Percentiles rank a stretch among this genome's conserved stretches.
Conservation (phyloP, 805 yeast genomes). For the Zygosaccharomyces bisporus region DNA sequence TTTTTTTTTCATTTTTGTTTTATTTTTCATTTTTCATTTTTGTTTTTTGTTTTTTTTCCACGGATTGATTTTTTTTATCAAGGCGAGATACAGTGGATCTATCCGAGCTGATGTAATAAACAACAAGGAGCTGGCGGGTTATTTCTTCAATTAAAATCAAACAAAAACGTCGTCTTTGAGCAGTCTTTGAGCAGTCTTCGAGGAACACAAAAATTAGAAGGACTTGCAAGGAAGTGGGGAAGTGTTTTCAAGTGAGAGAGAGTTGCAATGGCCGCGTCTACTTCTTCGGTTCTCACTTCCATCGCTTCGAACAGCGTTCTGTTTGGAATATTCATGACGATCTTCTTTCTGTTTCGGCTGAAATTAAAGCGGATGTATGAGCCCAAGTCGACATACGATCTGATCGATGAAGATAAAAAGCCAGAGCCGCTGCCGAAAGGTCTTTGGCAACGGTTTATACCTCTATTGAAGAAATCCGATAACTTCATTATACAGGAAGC, state of each 20-base stretch:
- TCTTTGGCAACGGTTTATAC: conserved; percentile 63
- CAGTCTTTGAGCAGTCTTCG: background rate
- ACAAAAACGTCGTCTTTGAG: no score
- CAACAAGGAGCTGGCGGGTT: conserved; percentile 1
- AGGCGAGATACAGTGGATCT: background rate
- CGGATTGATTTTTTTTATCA: background rate
- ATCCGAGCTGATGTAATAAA: background rate
- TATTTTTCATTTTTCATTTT: background rate
- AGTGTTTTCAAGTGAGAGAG: background rate
- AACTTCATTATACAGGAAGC: conserved; percentile 77
- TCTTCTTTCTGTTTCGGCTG: conserved; percentile 66
- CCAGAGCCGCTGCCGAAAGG: conserved; percentile 76
- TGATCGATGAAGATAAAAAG: conserved; percentile 55
- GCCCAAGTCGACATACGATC: conserved; percentile 67
- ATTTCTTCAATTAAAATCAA: background rate
- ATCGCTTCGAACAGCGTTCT: conserved; percentile 63
- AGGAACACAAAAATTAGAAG: background rate
- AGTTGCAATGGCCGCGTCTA: conserved; percentile 10
- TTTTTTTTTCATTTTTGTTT: background rate
- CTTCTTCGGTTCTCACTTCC: conserved; percentile 68
- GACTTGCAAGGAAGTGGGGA: background rate
- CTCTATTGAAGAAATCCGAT: conserved; percentile 62
- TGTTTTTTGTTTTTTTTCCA: no score
- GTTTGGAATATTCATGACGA: conserved; percentile 55
- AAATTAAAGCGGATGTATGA: conserved; percentile 73